A percentile compares a stretch with the other conserved stretches of the same genome.
phyloP scores from a whole-genome alignment of 1,284 basidiomycete species.

The Puccinia triticina region DNA sequence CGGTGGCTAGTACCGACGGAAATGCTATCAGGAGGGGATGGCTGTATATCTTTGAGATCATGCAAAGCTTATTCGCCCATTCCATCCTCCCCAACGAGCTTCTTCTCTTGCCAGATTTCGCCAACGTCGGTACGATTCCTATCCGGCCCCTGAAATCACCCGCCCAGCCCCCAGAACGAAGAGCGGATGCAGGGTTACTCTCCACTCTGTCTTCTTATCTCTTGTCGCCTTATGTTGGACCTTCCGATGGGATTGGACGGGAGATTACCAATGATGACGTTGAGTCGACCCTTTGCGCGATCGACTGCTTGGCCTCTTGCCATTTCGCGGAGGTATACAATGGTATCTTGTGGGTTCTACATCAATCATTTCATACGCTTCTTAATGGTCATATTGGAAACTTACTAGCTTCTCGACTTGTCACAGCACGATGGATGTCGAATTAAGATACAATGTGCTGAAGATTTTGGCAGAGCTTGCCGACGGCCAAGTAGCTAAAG shows the following conservation, averaged over 20 bases:
- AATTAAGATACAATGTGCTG: conserved; percentile 32
- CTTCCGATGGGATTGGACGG: conserved; percentile 54
- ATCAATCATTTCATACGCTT: background rate
- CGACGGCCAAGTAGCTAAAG: conserved; percentile 58
- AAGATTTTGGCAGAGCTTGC: conserved; percentile 30
- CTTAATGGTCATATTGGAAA: background rate
- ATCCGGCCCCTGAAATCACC: conserved; percentile 72
- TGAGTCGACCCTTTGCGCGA: conserved; percentile 89
- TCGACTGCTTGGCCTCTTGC: conserved; percentile 93
- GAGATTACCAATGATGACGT: conserved; percentile 77
- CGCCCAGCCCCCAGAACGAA: conserved; percentile 67
- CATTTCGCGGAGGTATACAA: conserved; percentile 89
- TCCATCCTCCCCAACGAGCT: conserved; percentile 83
- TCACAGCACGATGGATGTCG: conserved; percentile 50
- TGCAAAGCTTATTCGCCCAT: conserved; percentile 91
- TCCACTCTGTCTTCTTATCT: conserved; percentile 95
- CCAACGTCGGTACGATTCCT: conserved; percentile 85
- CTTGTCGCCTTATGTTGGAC: conserved; percentile 82
- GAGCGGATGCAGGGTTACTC: conserved; percentile 83
- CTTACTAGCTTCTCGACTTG: background rate
- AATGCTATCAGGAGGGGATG: conserved; percentile 91
- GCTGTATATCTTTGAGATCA: conserved; percentile 90
- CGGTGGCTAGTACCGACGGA: conserved; percentile 96
- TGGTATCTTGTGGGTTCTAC: conserved; percentile 75
- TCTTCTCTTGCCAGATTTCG: conserved; percentile 96